A percentile compares a stretch with the other conserved stretches of the same genome.
phyloP scores from a whole-genome alignment of 495 filamentous ascomycete genomes.

The Diplogelasinospora grovesii region DNA sequence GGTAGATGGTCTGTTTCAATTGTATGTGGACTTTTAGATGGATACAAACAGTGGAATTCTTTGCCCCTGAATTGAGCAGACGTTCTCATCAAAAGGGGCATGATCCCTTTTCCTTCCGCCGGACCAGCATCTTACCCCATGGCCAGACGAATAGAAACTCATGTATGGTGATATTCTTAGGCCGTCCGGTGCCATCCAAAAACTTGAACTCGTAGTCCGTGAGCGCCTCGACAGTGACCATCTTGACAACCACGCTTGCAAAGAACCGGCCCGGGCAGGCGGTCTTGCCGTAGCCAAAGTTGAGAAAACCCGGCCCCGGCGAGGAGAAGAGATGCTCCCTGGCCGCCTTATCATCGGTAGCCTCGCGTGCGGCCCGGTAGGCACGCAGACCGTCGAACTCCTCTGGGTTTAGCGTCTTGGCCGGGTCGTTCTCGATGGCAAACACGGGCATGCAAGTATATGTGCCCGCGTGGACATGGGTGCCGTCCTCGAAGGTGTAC shows the following conservation, averaged over 20 bases:
- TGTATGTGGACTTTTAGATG: too few relatives aligned
- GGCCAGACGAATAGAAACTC: constrained; percentile 8
- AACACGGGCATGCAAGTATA: constrained; percentile 3
- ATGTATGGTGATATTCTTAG: constrained; percentile 2
- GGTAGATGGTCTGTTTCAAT: too few relatives aligned
- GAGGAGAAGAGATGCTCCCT: neutral
- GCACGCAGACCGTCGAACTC: constrained; percentile 16
- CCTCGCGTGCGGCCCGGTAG: constrained; percentile 8
- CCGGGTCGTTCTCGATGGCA: constrained; percentile 17
- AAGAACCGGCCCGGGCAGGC: constrained; percentile 22
- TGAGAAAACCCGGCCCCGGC: constrained; percentile 4
- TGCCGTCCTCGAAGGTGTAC: constrained; percentile 7
- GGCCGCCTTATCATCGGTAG: too few relatives aligned
- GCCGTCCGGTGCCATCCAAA: constrained; percentile 5
- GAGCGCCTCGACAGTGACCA: constrained; percentile 11
- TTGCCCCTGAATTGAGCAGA: too few relatives aligned
- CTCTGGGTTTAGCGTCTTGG: constrained; percentile 8
- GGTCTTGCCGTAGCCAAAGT: constrained; percentile 19
- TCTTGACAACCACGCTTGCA: constrained; percentile 13
- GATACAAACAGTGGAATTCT: too few relatives aligned
- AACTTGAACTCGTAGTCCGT: constrained; percentile 13
- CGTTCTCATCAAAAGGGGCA: too few relatives aligned
- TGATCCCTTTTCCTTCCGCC: too few relatives aligned
- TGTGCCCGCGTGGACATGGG: constrained; percentile 10
- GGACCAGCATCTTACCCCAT: neutral